Evolutionary conservation across 345 rosid species (phyloP), one percentile per base, ranked within the genome.

Genomic region (Ricinus communis): DNA sequence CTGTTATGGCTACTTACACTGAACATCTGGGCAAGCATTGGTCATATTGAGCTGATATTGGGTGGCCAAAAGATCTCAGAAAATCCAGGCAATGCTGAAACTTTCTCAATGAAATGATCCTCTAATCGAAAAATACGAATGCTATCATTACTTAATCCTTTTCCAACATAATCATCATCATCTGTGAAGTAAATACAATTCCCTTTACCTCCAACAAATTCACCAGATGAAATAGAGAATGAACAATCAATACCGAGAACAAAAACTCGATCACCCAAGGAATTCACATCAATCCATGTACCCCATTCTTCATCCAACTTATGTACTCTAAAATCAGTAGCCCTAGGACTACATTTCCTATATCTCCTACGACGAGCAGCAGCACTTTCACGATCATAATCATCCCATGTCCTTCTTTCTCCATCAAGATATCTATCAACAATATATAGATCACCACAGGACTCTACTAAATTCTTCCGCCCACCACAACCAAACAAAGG

Each of bases 261-360:
- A 49, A 80, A 80, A 12, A 65, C 65, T 61, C 60, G 56, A 69
- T 73, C 77, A 16, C 62, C 75, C 25, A 75, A 75, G 1, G 70
- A 62, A 11, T 19, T 65, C 31, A 66, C 68, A 36, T 73, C 66
- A 60, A 65, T 66, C 83, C 83, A 76, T 6, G 27, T 30, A 5
- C 71, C 73, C 60, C 57, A 51, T 1, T 73, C 83, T 52, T 80
- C 72, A 55, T 80, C 77, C 38, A 76, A 63, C 80, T 65, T 73
- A 55, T 67, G 60, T 1, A 71, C 74, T 57, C 28, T 68, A 31
- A 79, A 21, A 49, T 63, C 76, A 21, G 49, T 14, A 13, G 79
- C 36, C 0, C 2, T 47, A 2, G 73, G 57, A 8, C 7, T 60
- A 22, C 41, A 5, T 2, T 27, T 51, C 77, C 33, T 46, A 4